Base-by-base conservation (phyloP, 495 filamentous ascomycete species). In the Massariosphaeria phaeospora region DNA sequence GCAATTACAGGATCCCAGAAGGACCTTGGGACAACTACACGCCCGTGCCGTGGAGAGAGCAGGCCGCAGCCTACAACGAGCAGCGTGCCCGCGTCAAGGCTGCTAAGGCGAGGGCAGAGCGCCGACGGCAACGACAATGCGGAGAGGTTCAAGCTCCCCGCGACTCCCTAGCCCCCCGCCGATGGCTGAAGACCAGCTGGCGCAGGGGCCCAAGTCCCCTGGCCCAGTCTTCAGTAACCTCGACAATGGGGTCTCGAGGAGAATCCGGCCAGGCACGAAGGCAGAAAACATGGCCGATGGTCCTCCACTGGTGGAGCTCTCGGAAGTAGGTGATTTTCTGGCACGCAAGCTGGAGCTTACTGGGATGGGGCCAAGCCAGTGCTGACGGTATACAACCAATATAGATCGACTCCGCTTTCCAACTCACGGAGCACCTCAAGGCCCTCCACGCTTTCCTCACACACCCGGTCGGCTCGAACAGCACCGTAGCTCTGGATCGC, bases 391-490 rank as follows among this genome's bases (percentile, higher is more conserved):
- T 12, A 57, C 12, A 10, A 45, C 23, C 31, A 17, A 6, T 8
- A 15, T 40, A 71, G 67, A 71, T 98, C 66, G 90, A 97, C 66
- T 95, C 90, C 9, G 85, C 93, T 48, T 98, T 98, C 66, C 93
- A 95, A 69, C 83, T 96, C n/a, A 93, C 96, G 69, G 93, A 98
- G 73, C 94, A 98, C 67, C 82, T 98, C 41, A 90, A 91, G 70
- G 86, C 94, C 12, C 81, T 97, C 10, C 86, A 96, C 71, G 79
- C 87, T 68, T 72, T 82, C 63, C 84, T 86, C 71, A 94, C 88
- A 1, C 79, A 81, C 58, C 76, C 81, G 50, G 69, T 76, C 49
- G 73, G 78, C 36, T 65, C 73, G 42, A 70, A 73, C 23, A 74
- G 66, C 10, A 78, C 76, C 2, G 66, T 77, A 41, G 82, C 91